A percentile compares a stretch with the other conserved stretches of the same genome.
Evolutionary conservation across 2,329 filamentous ascomycete species (phyloP).

Genomic region (Monilinia fructigena): DNA sequence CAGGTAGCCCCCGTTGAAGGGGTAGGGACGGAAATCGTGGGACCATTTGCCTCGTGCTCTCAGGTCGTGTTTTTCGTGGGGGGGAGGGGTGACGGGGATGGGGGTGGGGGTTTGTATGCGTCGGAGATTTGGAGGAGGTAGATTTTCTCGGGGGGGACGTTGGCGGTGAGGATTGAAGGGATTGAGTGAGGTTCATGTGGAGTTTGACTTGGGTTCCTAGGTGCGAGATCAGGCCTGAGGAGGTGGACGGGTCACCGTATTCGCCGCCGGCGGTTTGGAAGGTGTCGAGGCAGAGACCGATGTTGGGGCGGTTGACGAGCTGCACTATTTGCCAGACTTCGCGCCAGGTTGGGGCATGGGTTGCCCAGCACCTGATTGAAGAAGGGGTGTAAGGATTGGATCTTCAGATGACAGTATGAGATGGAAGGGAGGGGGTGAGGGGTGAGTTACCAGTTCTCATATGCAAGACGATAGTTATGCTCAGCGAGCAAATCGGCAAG

Average conservation of each 20-base stretch:
- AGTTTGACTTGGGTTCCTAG: constrained; percentile 45
- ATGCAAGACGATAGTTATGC: constrained; percentile 62
- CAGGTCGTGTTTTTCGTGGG: constrained; percentile 47
- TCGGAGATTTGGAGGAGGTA: constrained; percentile 74
- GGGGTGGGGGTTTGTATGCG: constrained; percentile 63
- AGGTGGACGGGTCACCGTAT: constrained; percentile 68
- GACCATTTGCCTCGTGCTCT: constrained; percentile 68
- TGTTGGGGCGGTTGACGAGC: constrained; percentile 60
- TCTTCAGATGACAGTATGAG: no score
- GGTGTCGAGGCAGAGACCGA: constrained; percentile 74
- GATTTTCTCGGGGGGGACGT: constrained; percentile 67
- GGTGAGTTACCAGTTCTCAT: constrained; percentile 62
- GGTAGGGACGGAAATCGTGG: constrained; percentile 66
- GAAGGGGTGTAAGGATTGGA: background rate
- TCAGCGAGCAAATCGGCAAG: constrained; percentile 61
- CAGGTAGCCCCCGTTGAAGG: constrained; percentile 69
- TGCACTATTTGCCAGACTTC: constrained; percentile 68
- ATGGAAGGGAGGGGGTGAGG: background rate
- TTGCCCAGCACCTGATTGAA: constrained; percentile 63
- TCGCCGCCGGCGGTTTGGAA: constrained; percentile 74
- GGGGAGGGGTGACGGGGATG: constrained; percentile 44
- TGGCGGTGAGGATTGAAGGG: constrained; percentile 55
- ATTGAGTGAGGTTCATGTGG: constrained; percentile 50
- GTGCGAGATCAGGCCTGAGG: constrained; percentile 56
- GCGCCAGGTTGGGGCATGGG: constrained; percentile 65